phyloP scores from a whole-genome alignment of 2,329 filamentous ascomycete genomes.

The Lachnellula occidentalis region DNA sequence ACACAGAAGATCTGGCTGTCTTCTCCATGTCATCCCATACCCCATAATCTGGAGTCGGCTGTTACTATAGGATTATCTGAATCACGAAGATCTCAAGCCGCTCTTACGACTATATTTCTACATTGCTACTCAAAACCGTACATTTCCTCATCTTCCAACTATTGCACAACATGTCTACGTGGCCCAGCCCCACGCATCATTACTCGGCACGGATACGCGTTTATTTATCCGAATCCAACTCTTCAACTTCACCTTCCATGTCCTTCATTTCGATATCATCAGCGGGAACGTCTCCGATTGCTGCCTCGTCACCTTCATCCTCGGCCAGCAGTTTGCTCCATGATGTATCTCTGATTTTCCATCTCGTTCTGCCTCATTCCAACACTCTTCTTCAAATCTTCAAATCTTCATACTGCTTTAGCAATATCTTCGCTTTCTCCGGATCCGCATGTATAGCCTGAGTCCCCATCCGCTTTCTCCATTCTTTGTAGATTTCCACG shows the following conservation, averaged over 20 bases:
- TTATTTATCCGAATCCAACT: not conserved
- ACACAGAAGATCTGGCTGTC: not conserved
- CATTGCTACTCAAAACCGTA: too few species aligned
- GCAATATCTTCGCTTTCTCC: not conserved
- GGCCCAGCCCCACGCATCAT: not conserved
- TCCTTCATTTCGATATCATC: not conserved
- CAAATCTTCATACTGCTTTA: not conserved
- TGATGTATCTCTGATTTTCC: not conserved
- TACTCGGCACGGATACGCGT: not conserved
- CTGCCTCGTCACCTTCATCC: not conserved
- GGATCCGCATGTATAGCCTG: not conserved
- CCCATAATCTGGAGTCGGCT: too few species aligned
- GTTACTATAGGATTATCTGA: too few species aligned
- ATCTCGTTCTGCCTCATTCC: not conserved
- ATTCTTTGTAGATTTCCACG: not conserved
- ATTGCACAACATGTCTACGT: not conserved
- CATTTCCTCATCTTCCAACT: not conserved
- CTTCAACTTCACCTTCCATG: not conserved
- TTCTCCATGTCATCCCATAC: too few species aligned
- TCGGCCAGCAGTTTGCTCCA: not conserved
- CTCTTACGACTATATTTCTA: too few species aligned
- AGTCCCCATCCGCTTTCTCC: not conserved
- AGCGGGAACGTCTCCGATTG: not conserved
- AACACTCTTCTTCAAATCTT: not conserved
- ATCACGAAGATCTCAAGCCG: too few species aligned